Base-by-base conservation (phyloP, 208 protist genomes). In the Acanthamoeba castellanii region DNA sequence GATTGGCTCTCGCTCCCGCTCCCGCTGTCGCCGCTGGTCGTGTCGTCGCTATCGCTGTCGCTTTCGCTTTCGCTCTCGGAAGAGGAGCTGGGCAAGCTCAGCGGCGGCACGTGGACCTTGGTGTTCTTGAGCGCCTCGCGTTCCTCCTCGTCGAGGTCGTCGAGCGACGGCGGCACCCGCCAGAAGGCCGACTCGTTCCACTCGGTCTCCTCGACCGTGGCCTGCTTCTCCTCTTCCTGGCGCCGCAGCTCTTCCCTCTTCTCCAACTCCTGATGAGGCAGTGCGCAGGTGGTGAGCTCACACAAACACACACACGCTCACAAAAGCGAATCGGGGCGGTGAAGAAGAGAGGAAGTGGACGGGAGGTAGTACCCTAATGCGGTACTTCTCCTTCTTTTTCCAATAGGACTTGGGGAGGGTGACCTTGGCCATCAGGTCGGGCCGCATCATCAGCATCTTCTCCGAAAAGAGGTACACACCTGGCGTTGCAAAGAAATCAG, bases 391-490 rank as follows among this genome's bases (percentile, higher is more conserved):
- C 74, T 82, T 82, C 14, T 37, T 34, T 42, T 82, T 82, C 74
- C 74, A 82, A 20, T 82, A 82, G 74, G 74, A 82, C 74, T 82
- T 82, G 45, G 74, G 74, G 74, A 82, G 74, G 30, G 32, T 82
- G 32, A 82, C 74, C 7, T 82, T 82, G 74, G 6, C 74, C 89
- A 93, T 81, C 27, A 93, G 64, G 32, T 93, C 89, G 22, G 89
- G 89, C 57, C 89, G 59, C 57, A 45, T 61, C 64, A 72, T 72
- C 8, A 93, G 66, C 64, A 93, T 52, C 64, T 93, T 93, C 89
- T 93, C 89, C 47, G 89, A 81, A 34, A 93, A 93, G 16, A 93
- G 22, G 47, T 81, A 72, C 18, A 81, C 45, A 78, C 45, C 57
- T n/a, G 32, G 30, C 18, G 9, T 18, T 2, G 47, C 30, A 14